Conservation (phyloP, 1,284 basidiomycete genomes). For the Moesziomyces sp. region DNA sequence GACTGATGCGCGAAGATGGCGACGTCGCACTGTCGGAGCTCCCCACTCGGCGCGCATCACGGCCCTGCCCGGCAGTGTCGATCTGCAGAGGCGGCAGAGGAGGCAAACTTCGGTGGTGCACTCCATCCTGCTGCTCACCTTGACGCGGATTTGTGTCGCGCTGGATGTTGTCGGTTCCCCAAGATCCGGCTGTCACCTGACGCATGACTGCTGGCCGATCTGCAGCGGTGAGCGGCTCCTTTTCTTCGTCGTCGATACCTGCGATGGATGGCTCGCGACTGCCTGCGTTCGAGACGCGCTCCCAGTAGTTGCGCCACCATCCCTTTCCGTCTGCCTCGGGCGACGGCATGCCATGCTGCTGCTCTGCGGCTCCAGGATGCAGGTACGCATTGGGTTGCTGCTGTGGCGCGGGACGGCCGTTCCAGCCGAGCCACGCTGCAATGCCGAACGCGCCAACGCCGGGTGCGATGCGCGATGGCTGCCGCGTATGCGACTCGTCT, state of each 20-base stretch:
- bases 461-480: conserved; percentile 1
- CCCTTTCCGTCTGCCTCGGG: conserved; percentile 12
- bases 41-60: background rate
- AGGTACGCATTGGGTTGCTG: conserved; percentile 2
- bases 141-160: background rate
- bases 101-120: background rate
- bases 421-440: conserved; percentile 39
- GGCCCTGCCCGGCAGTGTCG: background rate
- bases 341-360: conserved; percentile 4
- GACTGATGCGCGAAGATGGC: conserved; percentile 23
- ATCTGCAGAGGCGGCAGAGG: conserved; percentile 15
- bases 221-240: conserved; percentile 3
- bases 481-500: background rate
- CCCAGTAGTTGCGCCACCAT: conserved; percentile 46
- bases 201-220: conserved; percentile 18
- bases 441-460: conserved; percentile 36
- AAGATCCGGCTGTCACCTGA: conserved; percentile 37
- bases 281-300: conserved; percentile 18
- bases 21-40: conserved; percentile 14
- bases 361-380: conserved; percentile 1
- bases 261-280: conserved; percentile 26
- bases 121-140: background rate
- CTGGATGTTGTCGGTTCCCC: conserved; percentile 7
- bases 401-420: background rate
- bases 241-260: conserved; percentile 17